Percentiles rank a stretch among this genome's conserved stretches.
Evolutionary conservation across 2,329 filamentous ascomycete genomes (phyloP).

Genomic region (Leptographium wingfieldii): DNA sequence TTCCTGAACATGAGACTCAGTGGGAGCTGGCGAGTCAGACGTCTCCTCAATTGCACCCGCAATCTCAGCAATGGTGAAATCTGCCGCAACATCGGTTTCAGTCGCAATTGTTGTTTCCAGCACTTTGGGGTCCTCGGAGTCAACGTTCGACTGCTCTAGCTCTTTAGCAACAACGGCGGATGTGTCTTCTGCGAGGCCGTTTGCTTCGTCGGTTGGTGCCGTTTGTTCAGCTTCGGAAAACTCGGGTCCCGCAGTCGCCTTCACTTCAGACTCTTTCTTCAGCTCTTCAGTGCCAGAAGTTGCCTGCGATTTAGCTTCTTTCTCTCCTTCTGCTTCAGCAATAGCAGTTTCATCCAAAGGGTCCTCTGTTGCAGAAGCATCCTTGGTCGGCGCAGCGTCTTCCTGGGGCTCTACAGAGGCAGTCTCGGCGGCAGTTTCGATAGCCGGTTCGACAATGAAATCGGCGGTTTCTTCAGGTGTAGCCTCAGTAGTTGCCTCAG

Average conservation of each 20-base stretch:
- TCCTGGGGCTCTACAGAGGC: background rate
- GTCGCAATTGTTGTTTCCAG: background rate
- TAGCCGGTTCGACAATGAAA: background rate
- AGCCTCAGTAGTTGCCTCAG: background rate
- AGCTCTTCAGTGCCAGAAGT: background rate
- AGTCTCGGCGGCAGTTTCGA: background rate
- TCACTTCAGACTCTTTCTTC: background rate
- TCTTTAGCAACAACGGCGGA: background rate
- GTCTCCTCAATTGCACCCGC: background rate
- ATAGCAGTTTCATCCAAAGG: background rate
- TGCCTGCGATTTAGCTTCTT: background rate
- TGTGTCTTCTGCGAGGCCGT: background rate
- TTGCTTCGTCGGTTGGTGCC: background rate
- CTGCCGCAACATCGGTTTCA: background rate
- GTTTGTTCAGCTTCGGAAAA: background rate
- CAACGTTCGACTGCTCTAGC: background rate
- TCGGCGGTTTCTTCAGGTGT: background rate
- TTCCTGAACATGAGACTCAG: background rate
- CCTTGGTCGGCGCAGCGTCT: background rate
- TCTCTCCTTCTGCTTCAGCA: background rate
- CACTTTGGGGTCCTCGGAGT: background rate
- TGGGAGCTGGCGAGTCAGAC: background rate
- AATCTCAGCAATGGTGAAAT: background rate
- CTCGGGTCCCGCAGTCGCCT: background rate
- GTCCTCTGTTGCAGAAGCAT: background rate